phyloP scores from a whole-genome alignment of 2,329 filamentous ascomycete species.

The Exophiala calicioides region DNA sequence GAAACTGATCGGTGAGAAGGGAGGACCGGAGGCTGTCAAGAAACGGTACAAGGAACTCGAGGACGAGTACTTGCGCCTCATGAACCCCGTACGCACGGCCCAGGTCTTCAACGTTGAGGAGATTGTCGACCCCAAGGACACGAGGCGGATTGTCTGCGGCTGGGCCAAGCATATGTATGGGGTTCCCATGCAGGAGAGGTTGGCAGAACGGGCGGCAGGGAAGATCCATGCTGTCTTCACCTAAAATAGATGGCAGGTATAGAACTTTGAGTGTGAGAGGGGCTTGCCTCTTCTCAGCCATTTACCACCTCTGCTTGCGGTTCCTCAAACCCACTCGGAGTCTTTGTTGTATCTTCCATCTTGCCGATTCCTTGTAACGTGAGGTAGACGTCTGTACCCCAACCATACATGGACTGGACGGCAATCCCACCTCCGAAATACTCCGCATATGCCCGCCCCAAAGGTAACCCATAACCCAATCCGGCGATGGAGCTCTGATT shows the following conservation, averaged over 20 bases:
- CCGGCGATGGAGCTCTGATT: slow-evolving; percentile 86
- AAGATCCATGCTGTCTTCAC: slow-evolving; percentile 46
- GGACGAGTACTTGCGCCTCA: slow-evolving; percentile 60
- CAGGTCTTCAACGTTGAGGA: slow-evolving; percentile 66
- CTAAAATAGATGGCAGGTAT: background rate
- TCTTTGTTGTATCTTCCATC: slow-evolving; percentile 31
- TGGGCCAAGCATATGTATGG: slow-evolving; percentile 56
- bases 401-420: slow-evolving; percentile 93
- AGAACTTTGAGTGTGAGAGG: background rate
- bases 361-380: slow-evolving; percentile 62
- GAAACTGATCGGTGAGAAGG: slow-evolving; percentile 47
- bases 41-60: slow-evolving; percentile 59
- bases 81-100: slow-evolving; percentile 66
- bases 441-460: slow-evolving; percentile 92
- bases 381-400: slow-evolving; percentile 73
- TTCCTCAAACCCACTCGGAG: slow-evolving; percentile 20
- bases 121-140: slow-evolving; percentile 64
- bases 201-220: slow-evolving; percentile 45
- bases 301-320: slow-evolving; percentile 5
- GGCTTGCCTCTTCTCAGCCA: background rate
- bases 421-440: slow-evolving; percentile 96
- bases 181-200: slow-evolving; percentile 51
- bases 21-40: slow-evolving; percentile 56
- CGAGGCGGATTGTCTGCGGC: slow-evolving; percentile 54
- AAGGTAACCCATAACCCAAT: slow-evolving; percentile 84